Percentiles rank a stretch among this genome's conserved stretches.
phyloP scores from a whole-genome alignment of 78 protist species.

The Dictyostelium firmibasis region DNA sequence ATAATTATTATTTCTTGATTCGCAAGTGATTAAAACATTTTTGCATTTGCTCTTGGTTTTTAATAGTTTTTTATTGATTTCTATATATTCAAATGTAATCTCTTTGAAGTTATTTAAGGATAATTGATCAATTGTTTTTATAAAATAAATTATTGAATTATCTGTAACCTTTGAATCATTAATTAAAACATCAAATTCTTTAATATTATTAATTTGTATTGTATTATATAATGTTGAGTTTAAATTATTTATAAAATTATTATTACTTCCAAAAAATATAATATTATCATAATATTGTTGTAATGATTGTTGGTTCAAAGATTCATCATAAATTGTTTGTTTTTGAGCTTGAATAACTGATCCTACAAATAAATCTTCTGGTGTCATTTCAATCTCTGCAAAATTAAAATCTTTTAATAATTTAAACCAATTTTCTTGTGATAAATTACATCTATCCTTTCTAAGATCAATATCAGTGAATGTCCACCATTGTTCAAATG shows the following conservation, averaged over 20 bases:
- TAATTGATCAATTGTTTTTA: background rate
- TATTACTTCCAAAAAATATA: background rate
- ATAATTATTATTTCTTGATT: background rate
- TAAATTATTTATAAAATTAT: no score
- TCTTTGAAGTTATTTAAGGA: background rate
- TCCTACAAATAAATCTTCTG: background rate
- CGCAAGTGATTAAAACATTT: background rate
- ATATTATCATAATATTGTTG: background rate
- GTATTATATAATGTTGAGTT: no score
- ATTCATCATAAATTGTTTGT: background rate
- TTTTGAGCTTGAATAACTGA: background rate
- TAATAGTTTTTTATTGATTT: slow-evolving; percentile 13
- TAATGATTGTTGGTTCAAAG: background rate
- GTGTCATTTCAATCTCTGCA: background rate
- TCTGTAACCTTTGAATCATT: background rate
- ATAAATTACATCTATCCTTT: background rate
- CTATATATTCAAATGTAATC: slow-evolving; percentile 13
- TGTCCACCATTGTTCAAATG: background rate
- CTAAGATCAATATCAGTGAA: slow-evolving; percentile 6
- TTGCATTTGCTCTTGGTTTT: background rate
- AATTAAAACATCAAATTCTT: background rate
- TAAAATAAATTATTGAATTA: background rate
- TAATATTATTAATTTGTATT: background rate
- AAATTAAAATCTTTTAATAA: background rate
- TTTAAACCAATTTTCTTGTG: background rate